Evolutionary conservation across 192 early-diverging fungal genomes (phyloP), one percentile per base, ranked within the genome.

Genomic region (Backusella macrospora): DNA sequence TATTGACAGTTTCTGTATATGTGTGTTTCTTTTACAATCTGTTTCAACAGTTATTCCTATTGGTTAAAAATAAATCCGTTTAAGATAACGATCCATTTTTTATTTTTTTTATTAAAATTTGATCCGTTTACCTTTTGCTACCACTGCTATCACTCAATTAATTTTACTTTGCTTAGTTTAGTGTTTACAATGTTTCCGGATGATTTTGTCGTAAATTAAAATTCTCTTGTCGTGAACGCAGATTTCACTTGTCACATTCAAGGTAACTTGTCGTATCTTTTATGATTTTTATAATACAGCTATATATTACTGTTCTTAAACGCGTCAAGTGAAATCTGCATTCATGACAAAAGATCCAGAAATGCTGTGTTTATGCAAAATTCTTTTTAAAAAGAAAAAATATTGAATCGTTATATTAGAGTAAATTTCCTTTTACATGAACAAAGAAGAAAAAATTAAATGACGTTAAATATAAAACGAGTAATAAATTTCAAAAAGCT

Each of bases 51-150:
- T 16, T 52, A 52, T 18, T 3, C 9, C 18, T 8, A 18, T 52
- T 52, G 49, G 49, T 52, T 52, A 52, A 52, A 52, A 18, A 18
- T 52, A 52, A 52, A 52, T 18, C 49, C 49, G 49, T 52, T 52
- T 52, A 52, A 52, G 49, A 52, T 52, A 52, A 52, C 49, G 49
- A 52, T 52, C 18, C 18, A 52, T 52, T 18, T n/a, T n/a, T n/a
- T n/a, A n/a, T n/a, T n/a, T n/a, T n/a, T n/a, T 43, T 43, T 9
- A 18, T n/a, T 18, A 52, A 52, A 52, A 52, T 18, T 52, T 52
- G 49, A 52, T 52, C 49, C 49, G 18, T 6, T 52, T 52, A 52
- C 49, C 18, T 52, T 52, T 52, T 52, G 16, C 6, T 43, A 9
- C 10, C 5, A 43, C 10, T 43, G 10, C 18, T 52, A 43, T 9